Base-by-base conservation (phyloP, 352 stramenopile genomes). In the Pythium biforme region DNA sequence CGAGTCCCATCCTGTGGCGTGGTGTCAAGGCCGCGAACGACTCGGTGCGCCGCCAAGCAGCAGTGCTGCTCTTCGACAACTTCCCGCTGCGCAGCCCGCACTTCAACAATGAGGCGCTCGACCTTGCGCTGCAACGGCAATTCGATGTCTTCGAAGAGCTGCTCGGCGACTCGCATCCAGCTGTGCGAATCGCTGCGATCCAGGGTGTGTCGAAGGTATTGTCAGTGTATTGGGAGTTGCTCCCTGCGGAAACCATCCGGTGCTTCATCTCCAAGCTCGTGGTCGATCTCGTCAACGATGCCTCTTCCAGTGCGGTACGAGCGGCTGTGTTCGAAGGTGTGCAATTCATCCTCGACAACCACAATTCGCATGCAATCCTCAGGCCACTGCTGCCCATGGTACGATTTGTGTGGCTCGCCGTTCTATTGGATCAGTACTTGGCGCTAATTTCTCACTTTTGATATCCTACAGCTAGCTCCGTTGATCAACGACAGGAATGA, bases 401-500 rank as follows among this genome's bases (percentile, higher is more conserved):
- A 76, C 63, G 69, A 19, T 59, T 67, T n/a, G 40, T 51, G 52
- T 9, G 45, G 11, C 3, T 4, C 15, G 34, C 3, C 29, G 34
- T 17, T 40, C 15, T 40, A 5, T 40, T 11, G 12, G 5, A 9
- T 19, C 9, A 40, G 5, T 17, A 3, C 14, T 17, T 40, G 8
- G 12, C 12, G 34, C 34, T 40, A 11, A 40, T 11, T 40, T 19
- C 34, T 4, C 12, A 40, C 19, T 11, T 49, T 10, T 41, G 40
- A 40, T 40, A n/a, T 39, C 47, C 6, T 34, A 7, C 40, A 93
- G 83, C 68, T 95, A 10, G 76, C 87, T 4, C 83, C 85, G 25
- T 55, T 93, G 43, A 89, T 95, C 59, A 88, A 95, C 67, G 87
- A 95, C 49, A 77, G 79, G 5, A 91, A 94, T 55, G 87, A 94